Evolutionary conservation across 257 asterid genomes (phyloP), one percentile per base, ranked within the genome.

Genomic region (Misopates orontium): DNA sequence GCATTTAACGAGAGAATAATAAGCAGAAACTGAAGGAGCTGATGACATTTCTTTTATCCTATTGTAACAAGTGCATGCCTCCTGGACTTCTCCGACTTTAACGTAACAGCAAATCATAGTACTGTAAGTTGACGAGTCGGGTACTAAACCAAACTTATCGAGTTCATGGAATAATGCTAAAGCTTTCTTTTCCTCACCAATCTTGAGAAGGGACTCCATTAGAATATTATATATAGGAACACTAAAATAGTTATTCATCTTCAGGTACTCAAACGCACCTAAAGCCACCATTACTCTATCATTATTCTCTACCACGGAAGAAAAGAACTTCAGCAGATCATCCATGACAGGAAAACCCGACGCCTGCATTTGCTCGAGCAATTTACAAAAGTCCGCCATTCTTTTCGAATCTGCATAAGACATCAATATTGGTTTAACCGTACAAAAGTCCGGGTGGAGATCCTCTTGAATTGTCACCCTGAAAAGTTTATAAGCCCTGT

Each of bases 401-500:
- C 84, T 83, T 66, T 83, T 86, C 59, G 67, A 73, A 79, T 80
- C 87, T 20, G 92, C 85, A 62, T 80, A 90, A 66, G 90, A 80
- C 62, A 70, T 73, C 78, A 94, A 76, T 20, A 94, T 73, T 20
- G 97, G 97, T 60, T 71, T 74, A 41, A 88, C 87, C 22, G 99
- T 88, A 74, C 56, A 51, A 59, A 84, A 86, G 63, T 84, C 89
- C 1, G 99, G 96, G 50, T 73, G 89, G 73, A 94, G 89, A 82
- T 90, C 99, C 76, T 90, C 96, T 60, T 65, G 74, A 75, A 88
- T 67, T 50, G 89, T 84, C 48, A 77, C 74, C 8, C 69, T 87
- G 72, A 94, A 85, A 68, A 94, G 96, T 73, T 82, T 94, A 74
- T 83, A 86, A 23, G 97, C 99, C 73, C 85, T 76, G 58, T 88